Evolutionary conservation across 2,329 filamentous ascomycete species (phyloP).

Genomic region (Pestalotiopsis fici): DNA sequence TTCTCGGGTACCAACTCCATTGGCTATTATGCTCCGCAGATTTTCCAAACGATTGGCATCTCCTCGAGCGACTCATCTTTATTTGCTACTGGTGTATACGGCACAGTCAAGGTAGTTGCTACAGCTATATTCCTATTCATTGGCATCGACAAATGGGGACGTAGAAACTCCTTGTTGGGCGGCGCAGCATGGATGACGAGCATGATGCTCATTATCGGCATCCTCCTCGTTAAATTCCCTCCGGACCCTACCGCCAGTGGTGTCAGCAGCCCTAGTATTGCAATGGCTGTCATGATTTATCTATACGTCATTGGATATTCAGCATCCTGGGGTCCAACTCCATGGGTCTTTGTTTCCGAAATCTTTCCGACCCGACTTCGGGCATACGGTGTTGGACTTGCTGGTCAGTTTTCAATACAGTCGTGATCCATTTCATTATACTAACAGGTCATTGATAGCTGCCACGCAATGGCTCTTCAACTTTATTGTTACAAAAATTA

Average conservation of each 20-base stretch:
- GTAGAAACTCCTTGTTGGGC: neutral
- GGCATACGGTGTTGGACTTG: conserved; percentile 45
- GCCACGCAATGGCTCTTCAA: conserved; percentile 76
- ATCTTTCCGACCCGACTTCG: conserved; percentile 51
- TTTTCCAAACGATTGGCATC: conserved; percentile 65
- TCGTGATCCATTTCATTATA: neutral
- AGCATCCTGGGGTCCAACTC: conserved; percentile 49
- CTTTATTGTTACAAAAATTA: conserved; percentile 61
- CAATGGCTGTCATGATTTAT: conserved; percentile 36
- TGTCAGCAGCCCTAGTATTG: conserved; percentile 3
- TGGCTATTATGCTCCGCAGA: conserved; percentile 68
- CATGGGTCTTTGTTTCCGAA: conserved; percentile 36
- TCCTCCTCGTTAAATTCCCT: conserved; percentile 4
- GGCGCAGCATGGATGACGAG: neutral
- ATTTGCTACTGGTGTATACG: conserved; percentile 76
- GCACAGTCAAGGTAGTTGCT: conserved; percentile 70
- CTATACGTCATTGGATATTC: conserved; percentile 54
- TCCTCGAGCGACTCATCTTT: conserved; percentile 43
- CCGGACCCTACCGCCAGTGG: neutral
- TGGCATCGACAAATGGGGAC: conserved; percentile 3
- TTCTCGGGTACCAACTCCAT: conserved; percentile 49
- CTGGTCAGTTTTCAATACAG: conserved; percentile 32
- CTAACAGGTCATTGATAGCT: conserved; percentile 33
- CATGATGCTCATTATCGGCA: neutral
- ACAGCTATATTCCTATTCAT: neutral